Evolutionary conservation across 2,329 filamentous ascomycete species (phyloP), one percentile per base, ranked within the genome.

Genomic region (Mycosphaerella sp.): DNA sequence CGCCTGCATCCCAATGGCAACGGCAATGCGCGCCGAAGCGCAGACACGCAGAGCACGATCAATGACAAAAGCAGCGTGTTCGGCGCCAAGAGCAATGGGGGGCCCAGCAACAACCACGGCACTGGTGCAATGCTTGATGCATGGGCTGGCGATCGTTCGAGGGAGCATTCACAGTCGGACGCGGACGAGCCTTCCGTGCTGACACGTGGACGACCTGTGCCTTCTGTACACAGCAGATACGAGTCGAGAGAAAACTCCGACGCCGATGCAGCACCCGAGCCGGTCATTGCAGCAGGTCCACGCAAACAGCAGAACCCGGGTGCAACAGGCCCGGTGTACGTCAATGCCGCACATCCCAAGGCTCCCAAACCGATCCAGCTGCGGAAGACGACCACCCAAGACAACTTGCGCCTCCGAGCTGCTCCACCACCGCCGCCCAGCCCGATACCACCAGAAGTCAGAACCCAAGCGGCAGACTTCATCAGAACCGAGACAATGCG

Each of bases 251-350:
- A 78, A 60, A 80, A 85, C 61, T 82, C 85, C 70, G 86, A 93
- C 66, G 47, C 41, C 18, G 45, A 48, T 25, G 86, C 89, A 45
- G 90, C 89, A 21, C 90, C 91, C 12, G 91, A 85, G 34, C 91
- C 91, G 4, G 90, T 83, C 25, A 78, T 96, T 32, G 89, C 88
- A 30, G 85, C 79, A 43, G 90, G 90, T 4, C 88, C 90, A 50
- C 81, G 89, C 42, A 74, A 69, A 56, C 66, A 68, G 49, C 70
- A 72, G 57, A 71, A 72, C 58, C 72, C 64, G 8, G 54, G 52
- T 2, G 62, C 60, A 27, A 63, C 60, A 63, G 65, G 72, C 12
- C 63, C 64, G 7, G 64, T 67, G 6, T 66, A 63, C 40, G 62
- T 66, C 40, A 62, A 64, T 51, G 52, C 56, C 21, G 61, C 62